phyloP scores from a whole-genome alignment of 352 stramenopile species.

The Phytophthora melonis region DNA sequence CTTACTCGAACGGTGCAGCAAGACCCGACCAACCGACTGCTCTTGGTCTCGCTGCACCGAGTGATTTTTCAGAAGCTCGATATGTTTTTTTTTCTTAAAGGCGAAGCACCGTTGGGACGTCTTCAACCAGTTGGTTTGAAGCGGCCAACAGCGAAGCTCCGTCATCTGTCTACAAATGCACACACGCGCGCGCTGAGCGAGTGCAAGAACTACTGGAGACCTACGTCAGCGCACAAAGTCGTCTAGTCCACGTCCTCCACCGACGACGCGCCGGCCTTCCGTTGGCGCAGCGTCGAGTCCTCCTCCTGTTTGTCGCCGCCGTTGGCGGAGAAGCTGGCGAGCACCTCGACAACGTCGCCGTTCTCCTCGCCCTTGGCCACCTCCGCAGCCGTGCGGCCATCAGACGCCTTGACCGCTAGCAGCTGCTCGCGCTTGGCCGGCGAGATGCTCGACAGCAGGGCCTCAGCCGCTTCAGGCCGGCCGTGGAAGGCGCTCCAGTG shows the following conservation, averaged over 20 bases:
- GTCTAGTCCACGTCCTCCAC: slow-evolving; percentile 85
- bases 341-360: slow-evolving; percentile 70
- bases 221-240: slow-evolving; percentile 8
- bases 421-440: slow-evolving; percentile 51
- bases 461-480: slow-evolving; percentile 71
- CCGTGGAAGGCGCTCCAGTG: slow-evolving; percentile 89
- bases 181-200: slow-evolving; percentile 12
- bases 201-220: slow-evolving; percentile 21
- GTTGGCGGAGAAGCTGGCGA: slow-evolving; percentile 48
- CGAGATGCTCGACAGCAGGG: slow-evolving; percentile 58
- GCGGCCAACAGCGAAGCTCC: slow-evolving; percentile 8
- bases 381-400: slow-evolving; percentile 72
- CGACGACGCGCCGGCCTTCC: slow-evolving; percentile 57
- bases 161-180: slow-evolving; percentile 37
- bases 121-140: slow-evolving; percentile 14
- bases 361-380: slow-evolving; percentile 80
- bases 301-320: slow-evolving; percentile 33
- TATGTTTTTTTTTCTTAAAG: slow-evolving; percentile 31
- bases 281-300: slow-evolving; percentile 60
- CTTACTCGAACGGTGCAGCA: slow-evolving; percentile 22
- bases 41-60: slow-evolving; percentile 11
- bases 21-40: not conserved
- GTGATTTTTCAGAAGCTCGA: slow-evolving; percentile 21
- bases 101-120: slow-evolving; percentile 3
- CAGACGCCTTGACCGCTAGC: slow-evolving; percentile 59